Percentiles rank a stretch among this genome's conserved stretches.
Evolutionary conservation across 768 basidiomycete species (phyloP).

Genomic region (Boletellus ananas): DNA sequence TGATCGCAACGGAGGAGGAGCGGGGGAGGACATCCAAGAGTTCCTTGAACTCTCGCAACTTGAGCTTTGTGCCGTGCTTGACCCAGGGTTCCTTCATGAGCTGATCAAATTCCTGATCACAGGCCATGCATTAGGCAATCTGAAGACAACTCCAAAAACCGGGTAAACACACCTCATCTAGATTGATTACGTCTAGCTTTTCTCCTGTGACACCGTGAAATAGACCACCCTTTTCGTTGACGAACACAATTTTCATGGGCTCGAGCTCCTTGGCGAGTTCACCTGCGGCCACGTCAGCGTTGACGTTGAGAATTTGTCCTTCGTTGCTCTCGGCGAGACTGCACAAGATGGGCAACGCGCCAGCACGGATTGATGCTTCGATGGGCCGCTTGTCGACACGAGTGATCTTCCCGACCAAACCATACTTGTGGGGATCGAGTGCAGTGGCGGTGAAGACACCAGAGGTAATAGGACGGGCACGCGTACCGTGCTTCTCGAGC

Average conservation of each 20-base stretch:
- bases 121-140: not conserved
- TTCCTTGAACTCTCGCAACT: slow-evolving; percentile 98
- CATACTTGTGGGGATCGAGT: slow-evolving; percentile 92
- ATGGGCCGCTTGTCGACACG: slow-evolving; percentile 93
- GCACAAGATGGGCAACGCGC: slow-evolving; percentile 93
- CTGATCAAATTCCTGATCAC: slow-evolving; percentile 79
- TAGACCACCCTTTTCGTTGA: slow-evolving; percentile 97
- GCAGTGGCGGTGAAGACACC: slow-evolving; percentile 98
- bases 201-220: slow-evolving; percentile 97
- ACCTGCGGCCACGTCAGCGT: slow-evolving; percentile 97
- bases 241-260: slow-evolving; percentile 96
- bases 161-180: slow-evolving; percentile 71
- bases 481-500: slow-evolving; percentile 90
- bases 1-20: slow-evolving; percentile 97
- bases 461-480: slow-evolving; percentile 95
- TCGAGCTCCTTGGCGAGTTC: slow-evolving; percentile 97
- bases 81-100: slow-evolving; percentile 99
- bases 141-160: not conserved
- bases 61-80: slow-evolving; percentile 98
- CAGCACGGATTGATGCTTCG: slow-evolving; percentile 94
- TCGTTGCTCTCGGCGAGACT: slow-evolving; percentile 91
- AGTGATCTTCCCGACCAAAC: slow-evolving; percentile 93
- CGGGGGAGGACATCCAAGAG: slow-evolving; percentile 97
- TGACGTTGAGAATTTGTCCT: slow-evolving; percentile 99
- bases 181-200: slow-evolving; percentile 93